A percentile compares a stretch with the other conserved stretches of the same genome.
These are phyloP conservation scores for Leccinellum rugosiceps DNA, from an alignment of 768 basidiomycete genomes.

Conservation along the genomic window DNA sequence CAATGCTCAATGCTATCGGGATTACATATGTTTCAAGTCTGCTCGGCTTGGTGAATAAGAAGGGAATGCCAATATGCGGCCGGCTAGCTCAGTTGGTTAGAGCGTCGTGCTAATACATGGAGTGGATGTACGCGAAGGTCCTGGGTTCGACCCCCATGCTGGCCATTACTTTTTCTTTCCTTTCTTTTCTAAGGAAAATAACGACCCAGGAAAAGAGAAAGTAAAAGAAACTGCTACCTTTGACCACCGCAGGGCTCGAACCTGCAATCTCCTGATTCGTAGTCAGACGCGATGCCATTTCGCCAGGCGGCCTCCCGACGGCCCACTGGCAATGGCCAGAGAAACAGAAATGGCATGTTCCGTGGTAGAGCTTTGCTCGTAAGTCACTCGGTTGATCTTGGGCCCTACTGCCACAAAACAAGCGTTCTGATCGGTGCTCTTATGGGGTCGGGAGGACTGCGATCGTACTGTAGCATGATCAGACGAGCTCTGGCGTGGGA, in stretches of 20 bases:
- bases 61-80: slow-evolving; percentile 34
- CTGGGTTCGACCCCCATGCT: slow-evolving; percentile 41
- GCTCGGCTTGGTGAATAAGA: background rate
- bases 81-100: slow-evolving; percentile 94
- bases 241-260: slow-evolving; percentile 91
- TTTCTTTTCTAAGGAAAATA: background rate
- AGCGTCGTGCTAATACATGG: slow-evolving; percentile 71
- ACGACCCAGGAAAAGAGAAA: background rate
- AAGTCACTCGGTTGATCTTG: no score
- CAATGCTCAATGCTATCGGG: no score
- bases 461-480: no score
- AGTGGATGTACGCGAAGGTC: slow-evolving; percentile 30
- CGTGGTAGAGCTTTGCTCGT: no score
- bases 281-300: slow-evolving; percentile 95
- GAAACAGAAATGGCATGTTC: no score
- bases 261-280: slow-evolving; percentile 92
- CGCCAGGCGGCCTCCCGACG: slow-evolving; percentile 67
- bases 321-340: no score
- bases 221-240: background rate
- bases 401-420: no score
- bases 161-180: slow-evolving; percentile 25
- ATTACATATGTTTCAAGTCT: background rate
- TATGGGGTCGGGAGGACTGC: no score
- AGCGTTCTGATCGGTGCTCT: no score
- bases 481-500: no score